phyloP scores from a whole-genome alignment of 805 yeast genomes.

The Metschnikowia gelsemii region DNA sequence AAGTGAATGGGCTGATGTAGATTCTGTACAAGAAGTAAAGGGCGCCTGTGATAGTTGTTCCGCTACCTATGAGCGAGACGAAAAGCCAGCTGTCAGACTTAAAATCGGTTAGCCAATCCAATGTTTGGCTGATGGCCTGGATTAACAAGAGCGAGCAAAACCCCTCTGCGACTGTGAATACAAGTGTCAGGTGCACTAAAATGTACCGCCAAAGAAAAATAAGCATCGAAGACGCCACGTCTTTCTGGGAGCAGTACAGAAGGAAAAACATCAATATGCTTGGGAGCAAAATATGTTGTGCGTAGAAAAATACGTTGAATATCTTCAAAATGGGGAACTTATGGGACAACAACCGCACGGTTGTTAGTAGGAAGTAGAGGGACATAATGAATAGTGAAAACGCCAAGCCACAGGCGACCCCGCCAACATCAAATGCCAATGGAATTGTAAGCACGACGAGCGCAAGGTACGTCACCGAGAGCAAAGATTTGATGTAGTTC shows the following conservation, averaged over 20 bases:
- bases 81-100: constrained; percentile 80
- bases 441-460: constrained; percentile 83
- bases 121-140: constrained; percentile 85
- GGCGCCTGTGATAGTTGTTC: constrained; percentile 72
- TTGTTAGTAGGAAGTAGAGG: constrained; percentile 69
- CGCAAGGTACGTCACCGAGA: constrained; percentile 47
- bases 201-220: constrained; percentile 70
- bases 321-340: constrained; percentile 43
- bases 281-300: constrained; percentile 83
- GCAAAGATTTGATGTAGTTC: constrained; percentile 15
- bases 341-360: constrained; percentile 58
- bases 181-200: constrained; percentile 79
- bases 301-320: constrained; percentile 58
- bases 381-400: constrained; percentile 62
- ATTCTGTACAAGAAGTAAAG: constrained; percentile 79
- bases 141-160: constrained; percentile 88
- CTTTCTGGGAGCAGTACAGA: constrained; percentile 13
- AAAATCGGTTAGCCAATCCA: constrained; percentile 60
- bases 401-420: constrained; percentile 83
- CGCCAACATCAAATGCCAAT: constrained; percentile 91
- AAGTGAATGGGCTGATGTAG: constrained; percentile 70
- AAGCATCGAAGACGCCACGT: constrained; percentile 19
- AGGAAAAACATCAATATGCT: constrained; percentile 70
- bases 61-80: constrained; percentile 66
- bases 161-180: constrained; percentile 89